Percentiles rank a stretch among this genome's conserved stretches.
Conservation (phyloP, 495 filamentous ascomycete species). For the Tetracladium marchalianum region DNA sequence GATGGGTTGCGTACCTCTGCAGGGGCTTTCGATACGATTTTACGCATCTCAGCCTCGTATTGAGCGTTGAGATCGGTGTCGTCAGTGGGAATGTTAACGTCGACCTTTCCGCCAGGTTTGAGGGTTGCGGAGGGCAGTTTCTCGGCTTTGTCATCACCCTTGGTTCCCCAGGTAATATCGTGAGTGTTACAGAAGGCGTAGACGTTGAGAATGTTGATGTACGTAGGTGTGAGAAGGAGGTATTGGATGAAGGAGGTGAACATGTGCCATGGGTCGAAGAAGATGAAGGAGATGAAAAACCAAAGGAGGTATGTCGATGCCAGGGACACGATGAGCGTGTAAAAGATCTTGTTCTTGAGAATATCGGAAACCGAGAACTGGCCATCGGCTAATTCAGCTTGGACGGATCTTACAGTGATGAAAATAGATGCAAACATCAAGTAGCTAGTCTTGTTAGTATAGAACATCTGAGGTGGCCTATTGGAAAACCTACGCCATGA, state of each 20-base stretch:
- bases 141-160: slow-evolving; percentile 83
- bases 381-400: slow-evolving; percentile 47
- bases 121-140: slow-evolving; percentile 72
- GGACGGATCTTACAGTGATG: slow-evolving; percentile 82
- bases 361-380: slow-evolving; percentile 58
- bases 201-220: slow-evolving; percentile 94
- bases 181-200: slow-evolving; percentile 98
- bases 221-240: slow-evolving; percentile 86
- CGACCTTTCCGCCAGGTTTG: slow-evolving; percentile 86
- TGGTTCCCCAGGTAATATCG: slow-evolving; percentile 96
- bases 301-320: slow-evolving; percentile 90
- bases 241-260: slow-evolving; percentile 95
- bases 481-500: slow-evolving; percentile 65
- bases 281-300: slow-evolving; percentile 83
- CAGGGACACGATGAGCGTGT: slow-evolving; percentile 85
- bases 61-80: slow-evolving; percentile 73
- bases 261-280: slow-evolving; percentile 99
- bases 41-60: slow-evolving; percentile 75
- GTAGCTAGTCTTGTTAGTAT: slow-evolving; percentile 43
- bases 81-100: slow-evolving; percentile 86
- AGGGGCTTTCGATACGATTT: slow-evolving; percentile 59
- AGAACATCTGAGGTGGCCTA: not conserved
- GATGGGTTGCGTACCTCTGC: slow-evolving; percentile 53
- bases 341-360: slow-evolving; percentile 82
- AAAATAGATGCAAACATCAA: slow-evolving; percentile 90